Conservation (phyloP, 257 asterid species). For the Gentiana straminea region DNA sequence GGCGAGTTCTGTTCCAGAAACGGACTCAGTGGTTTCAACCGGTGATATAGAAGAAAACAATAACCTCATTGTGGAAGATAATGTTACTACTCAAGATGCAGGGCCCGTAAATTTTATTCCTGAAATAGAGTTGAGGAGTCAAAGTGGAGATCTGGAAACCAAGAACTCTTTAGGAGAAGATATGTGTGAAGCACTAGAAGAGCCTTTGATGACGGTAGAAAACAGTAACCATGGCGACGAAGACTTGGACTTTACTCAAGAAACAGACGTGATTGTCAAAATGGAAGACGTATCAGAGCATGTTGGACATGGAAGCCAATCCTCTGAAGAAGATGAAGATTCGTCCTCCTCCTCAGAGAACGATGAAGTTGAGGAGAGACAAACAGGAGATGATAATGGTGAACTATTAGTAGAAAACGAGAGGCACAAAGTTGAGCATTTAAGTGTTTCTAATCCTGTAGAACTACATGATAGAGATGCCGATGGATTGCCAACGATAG, state of each 20-base stretch:
- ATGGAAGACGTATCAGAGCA: slow-evolving; percentile 38
- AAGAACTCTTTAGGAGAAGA: slow-evolving; percentile 26
- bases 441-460: slow-evolving; percentile 5
- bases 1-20: slow-evolving; percentile 62
- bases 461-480: slow-evolving; percentile 24
- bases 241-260: slow-evolving; percentile 16
- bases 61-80: slow-evolving; percentile 21
- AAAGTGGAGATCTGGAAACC: slow-evolving; percentile 31
- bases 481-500: slow-evolving; percentile 26
- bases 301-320: slow-evolving; percentile 60
- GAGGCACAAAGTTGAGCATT: slow-evolving; percentile 6
- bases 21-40: slow-evolving; percentile 54
- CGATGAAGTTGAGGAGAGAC: slow-evolving; percentile 25
- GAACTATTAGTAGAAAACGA: slow-evolving; percentile 12
- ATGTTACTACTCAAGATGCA: slow-evolving; percentile 11
- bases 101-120: slow-evolving; percentile 24
- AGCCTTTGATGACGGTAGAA: slow-evolving; percentile 8
- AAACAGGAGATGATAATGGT: slow-evolving; percentile 13
- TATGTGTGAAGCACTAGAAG: slow-evolving; percentile 8
- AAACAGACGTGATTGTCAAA: slow-evolving; percentile 20
- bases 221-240: slow-evolving; percentile 7
- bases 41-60: slow-evolving; percentile 47
- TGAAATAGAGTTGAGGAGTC: slow-evolving; percentile 34
- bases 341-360: slow-evolving; percentile 11
- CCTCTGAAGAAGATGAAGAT: slow-evolving; percentile 41